Percentiles rank a stretch among this genome's conserved stretches.
Evolutionary conservation across 2,329 filamentous ascomycete genomes (phyloP).

Genomic region (Cladosporium sp.): DNA sequence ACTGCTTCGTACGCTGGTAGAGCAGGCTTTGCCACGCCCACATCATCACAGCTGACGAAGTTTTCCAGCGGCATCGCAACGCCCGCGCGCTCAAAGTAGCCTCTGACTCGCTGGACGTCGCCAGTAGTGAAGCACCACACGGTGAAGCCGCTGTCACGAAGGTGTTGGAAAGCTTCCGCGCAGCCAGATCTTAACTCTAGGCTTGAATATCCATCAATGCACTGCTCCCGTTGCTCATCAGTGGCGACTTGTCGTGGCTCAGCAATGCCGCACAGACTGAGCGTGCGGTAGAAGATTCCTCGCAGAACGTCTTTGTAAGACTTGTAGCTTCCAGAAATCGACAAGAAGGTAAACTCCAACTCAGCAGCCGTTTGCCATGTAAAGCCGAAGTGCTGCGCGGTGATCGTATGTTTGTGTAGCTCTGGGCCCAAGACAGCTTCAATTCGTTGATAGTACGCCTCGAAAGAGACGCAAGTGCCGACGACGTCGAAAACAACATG

Average conservation of each 20-base stretch:
- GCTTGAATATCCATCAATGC: constrained; percentile 37
- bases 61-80: constrained; percentile 50
- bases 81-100: constrained; percentile 49
- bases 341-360: constrained; percentile 49
- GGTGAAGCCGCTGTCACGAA: constrained; percentile 46
- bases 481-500: constrained; percentile 43
- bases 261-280: constrained; percentile 42
- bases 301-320: constrained; percentile 42
- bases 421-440: constrained; percentile 39
- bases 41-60: constrained; percentile 49
- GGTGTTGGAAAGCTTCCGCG: constrained; percentile 39
- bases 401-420: constrained; percentile 38
- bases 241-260: constrained; percentile 41
- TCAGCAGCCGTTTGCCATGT: constrained; percentile 47
- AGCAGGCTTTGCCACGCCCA: constrained; percentile 49
- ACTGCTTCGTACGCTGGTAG: constrained; percentile 44
- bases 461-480: constrained; percentile 48
- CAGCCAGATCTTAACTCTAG: constrained; percentile 36
- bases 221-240: constrained; percentile 40
- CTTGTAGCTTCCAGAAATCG: constrained; percentile 41
- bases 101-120: constrained; percentile 46
- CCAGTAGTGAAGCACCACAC: constrained; percentile 54
- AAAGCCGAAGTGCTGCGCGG: constrained; percentile 42
- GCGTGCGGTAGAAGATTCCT: constrained; percentile 47
- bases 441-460: constrained; percentile 41